Evolutionary conservation across 1,139 yeast genomes (phyloP), one percentile per base, ranked within the genome.

Genomic region (Blastobotrys persicus): DNA sequence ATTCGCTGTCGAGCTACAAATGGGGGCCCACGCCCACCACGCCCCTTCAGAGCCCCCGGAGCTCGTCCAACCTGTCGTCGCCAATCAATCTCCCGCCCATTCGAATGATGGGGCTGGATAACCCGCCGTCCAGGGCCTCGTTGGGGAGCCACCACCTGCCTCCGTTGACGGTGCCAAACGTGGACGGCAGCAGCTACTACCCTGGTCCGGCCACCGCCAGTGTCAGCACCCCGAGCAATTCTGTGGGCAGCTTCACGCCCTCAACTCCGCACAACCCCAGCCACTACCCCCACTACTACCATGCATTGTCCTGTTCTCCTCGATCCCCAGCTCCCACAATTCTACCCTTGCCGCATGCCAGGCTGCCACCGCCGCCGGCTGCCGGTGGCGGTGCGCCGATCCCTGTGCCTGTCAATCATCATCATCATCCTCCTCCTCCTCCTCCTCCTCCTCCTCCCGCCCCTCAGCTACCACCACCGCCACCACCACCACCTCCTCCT

Each of bases 401-500:
- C 26, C 35, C 49, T 11, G 46, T 31, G 16, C 47, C 49, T 14
- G 40, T 34, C 49, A 42, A 47, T 18, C 44, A 31, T 11, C 50
- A n/a, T n/a, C n/a, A n/a, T n/a, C n/a, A n/a, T n/a, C n/a, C n/a
- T n/a, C n/a, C n/a, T n/a, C n/a, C n/a, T n/a, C n/a, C n/a, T n/a
- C n/a, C n/a, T n/a, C n/a, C n/a, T n/a, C n/a, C n/a, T n/a, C n/a
- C n/a, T n/a, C n/a, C n/a, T n/a, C n/a, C n/a, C n/a, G n/a, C n/a
- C n/a, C n/a, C n/a, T n/a, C n/a, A n/a, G n/a, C n/a, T n/a, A n/a
- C n/a, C 42, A 18, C 44, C 44, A 5, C 46, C 47, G 34, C 46
- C 51, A 12, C 46, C 40, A 18, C 52, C 49, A 23, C 51, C 50
- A 26, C 17, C 48, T 6, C 44, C 35, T 26, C 26, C 16, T 19